Evolutionary conservation across 1,284 basidiomycete species (phyloP), one percentile per base, ranked within the genome.

Genomic region (Phylloboletellus chloephorus): DNA sequence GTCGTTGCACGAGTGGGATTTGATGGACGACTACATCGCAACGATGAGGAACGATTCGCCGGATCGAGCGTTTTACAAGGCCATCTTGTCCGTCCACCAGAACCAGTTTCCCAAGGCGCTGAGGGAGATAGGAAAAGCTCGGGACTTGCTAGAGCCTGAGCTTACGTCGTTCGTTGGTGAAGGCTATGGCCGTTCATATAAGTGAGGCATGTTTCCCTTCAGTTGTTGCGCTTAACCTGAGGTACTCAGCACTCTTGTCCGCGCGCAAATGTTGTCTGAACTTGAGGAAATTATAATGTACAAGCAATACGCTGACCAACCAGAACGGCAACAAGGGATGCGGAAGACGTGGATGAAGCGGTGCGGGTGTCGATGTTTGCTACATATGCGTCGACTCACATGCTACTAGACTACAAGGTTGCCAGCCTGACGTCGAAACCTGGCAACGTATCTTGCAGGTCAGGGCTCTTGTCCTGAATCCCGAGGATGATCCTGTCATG

Each of bases 371-470:
- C 7, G 4, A 26, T 30, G 4, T 0, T 33, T 26, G 8, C 7
- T 33, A 19, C 15, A 1, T 22, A 37, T 15, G 2, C 13, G 11
- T 36, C 11, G 6, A 36, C 43, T 48, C 12, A 61, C 34, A 39
- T 39, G 17, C 20, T 41, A 10, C 31, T 53, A 92, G 90, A 46
- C 66, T 99, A 30, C 87, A 92, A 68, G 96, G 94, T 2, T 98
- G 95, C 64, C 94, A 98, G 61, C 89, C 92, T 12, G 96, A 98
- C 53, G 96, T 98, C 13, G 96, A 99, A 64, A 93, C 97, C 4
- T 99, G 96, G 96, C 96, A 98, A 66, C 82, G 95, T 16, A 92
- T 98, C 35, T 69, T 99, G 12, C 95, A 98, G 68, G 92, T 99
- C 28, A 82, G 96, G 44, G 92, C 93, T 1, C 76, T 98, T 37